Conservation (phyloP, 148 eudicot genomes). For the Fallopia convolvulus region DNA sequence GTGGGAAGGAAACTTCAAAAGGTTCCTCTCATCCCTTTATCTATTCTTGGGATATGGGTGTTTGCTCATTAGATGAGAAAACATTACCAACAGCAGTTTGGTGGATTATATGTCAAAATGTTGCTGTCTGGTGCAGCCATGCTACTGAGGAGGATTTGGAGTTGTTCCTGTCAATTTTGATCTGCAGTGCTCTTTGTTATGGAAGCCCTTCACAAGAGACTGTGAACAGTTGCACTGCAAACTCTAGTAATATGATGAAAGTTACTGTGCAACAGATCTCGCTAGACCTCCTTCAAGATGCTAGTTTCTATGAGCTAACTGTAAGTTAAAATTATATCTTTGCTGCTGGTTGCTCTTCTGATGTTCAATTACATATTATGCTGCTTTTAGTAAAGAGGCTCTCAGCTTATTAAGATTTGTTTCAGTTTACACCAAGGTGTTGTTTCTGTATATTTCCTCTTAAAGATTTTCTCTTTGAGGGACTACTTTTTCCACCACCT, state of each 20-base stretch:
- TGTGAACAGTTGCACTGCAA: conserved; percentile 14
- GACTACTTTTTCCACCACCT: background rate
- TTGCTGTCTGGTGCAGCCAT: conserved; percentile 72
- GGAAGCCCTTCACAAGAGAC: conserved; percentile 16
- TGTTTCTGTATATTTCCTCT: background rate
- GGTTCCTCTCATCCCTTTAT: conserved; percentile 16
- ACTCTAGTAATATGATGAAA: conserved; percentile 20
- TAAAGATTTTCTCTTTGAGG: background rate
- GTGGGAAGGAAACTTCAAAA: conserved; percentile 14
- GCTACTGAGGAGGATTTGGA: conserved; percentile 59
- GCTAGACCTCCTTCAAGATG: conserved; percentile 50
- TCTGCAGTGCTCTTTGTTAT: conserved; percentile 33
- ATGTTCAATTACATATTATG: background rate
- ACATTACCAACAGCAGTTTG: conserved; percentile 60
- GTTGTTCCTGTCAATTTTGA: conserved; percentile 47
- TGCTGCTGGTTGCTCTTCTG: background rate
- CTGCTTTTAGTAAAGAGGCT: background rate
- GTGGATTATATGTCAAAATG: conserved; percentile 68
- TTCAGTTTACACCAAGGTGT: background rate
- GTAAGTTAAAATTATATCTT: conserved; percentile 36
- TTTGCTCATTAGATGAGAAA: conserved; percentile 50
- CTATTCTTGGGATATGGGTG: conserved; percentile 40
- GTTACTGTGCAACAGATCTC: conserved; percentile 49
- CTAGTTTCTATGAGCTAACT: conserved; percentile 59
- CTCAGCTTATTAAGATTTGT: background rate